These are phyloP conservation scores for Pleurotus djamor DNA, from an alignment of 768 basidiomycete species.

Conservation along the genomic window DNA sequence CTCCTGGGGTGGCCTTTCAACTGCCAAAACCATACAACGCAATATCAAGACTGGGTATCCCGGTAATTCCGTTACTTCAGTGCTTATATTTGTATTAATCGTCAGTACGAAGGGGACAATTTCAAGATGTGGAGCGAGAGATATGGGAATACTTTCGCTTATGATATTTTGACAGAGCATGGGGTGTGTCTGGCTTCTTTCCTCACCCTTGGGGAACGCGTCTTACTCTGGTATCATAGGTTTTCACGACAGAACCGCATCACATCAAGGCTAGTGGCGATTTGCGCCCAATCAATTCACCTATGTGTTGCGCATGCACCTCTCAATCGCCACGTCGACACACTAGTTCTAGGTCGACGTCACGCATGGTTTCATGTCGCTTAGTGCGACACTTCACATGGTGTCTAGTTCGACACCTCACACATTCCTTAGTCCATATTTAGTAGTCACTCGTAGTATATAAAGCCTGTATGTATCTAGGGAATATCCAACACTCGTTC, in stretches of 20 bases:
- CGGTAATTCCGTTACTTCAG: constrained; percentile 18
- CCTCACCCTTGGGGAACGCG: neutral
- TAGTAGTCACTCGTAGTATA: too few species aligned
- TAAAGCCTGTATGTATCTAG: too few species aligned
- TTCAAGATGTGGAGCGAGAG: constrained; percentile 18
- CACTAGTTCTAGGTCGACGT: too few species aligned
- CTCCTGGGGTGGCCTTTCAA: constrained; percentile 20
- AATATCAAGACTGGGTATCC: constrained; percentile 27
- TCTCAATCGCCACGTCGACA: too few species aligned
- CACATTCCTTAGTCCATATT: too few species aligned
- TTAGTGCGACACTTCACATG: too few species aligned
- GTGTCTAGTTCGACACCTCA: too few species aligned
- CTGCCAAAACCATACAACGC: constrained; percentile 15
- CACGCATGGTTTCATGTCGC: too few species aligned
- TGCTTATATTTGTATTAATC: neutral
- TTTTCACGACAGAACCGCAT: constrained; percentile 42
- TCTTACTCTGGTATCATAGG: constrained; percentile 19
- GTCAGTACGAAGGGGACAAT: constrained; percentile 19
- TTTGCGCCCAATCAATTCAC: neutral
- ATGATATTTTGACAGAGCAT: constrained; percentile 25
- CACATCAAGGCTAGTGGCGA: constrained; percentile 39
- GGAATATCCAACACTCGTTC: too few species aligned
- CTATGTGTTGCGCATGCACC: too few species aligned
- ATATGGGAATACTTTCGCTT: constrained; percentile 19
- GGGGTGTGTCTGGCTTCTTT: constrained; percentile 19